Evolutionary conservation across 495 filamentous ascomycete genomes (phyloP), one percentile per base, ranked within the genome.

Genomic region (Lineolata rhizophorae): DNA sequence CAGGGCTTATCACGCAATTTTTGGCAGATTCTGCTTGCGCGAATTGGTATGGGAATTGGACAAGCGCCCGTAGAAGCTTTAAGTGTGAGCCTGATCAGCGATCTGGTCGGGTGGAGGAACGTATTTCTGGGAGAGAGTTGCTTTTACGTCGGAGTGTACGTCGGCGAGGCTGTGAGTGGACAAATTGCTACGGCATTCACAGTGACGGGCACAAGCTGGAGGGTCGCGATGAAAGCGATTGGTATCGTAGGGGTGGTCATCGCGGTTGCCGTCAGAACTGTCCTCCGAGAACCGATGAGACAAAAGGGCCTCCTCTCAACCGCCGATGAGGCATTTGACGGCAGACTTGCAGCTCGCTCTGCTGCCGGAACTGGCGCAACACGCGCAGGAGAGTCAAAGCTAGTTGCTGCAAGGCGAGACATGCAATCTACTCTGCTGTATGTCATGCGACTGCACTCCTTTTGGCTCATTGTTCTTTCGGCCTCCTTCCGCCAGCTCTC

Each of bases 141-240:
- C 14, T 37, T 50, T 9, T 54, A 51, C 27, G 43, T 51, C 24
- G 45, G 45, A 14, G 41, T 51, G 3, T 54, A 54, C 32, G 37
- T 52, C 19, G 45, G 45, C 2, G 47, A 52, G 30, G 51, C 51
- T 4, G 36, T 52, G 1, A 42, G 36, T 18, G 47, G 34, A 6
- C 40, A 51, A 27, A 50, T 52, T 27, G 42, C 50, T 0, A 37
- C 34, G 3, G 50, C 43, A 0, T 48, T 52, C 24, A 33, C 31
- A 6, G 35, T 31, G 15, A 49, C 40, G 1, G 31, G 34, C 2
- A 44, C 43, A 0, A 32, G 40, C 1, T 51, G 48, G 48, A 35
- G 37, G 16, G 42, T 35, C 2, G 48, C 48, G 0, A 17, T 51
- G 26, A 40, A 34, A 12, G 48, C 46, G 9, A 47, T 51, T 12